Conservation (phyloP, 2,329 filamentous ascomycete species). For the Trichoderma brevicompactum region DNA sequence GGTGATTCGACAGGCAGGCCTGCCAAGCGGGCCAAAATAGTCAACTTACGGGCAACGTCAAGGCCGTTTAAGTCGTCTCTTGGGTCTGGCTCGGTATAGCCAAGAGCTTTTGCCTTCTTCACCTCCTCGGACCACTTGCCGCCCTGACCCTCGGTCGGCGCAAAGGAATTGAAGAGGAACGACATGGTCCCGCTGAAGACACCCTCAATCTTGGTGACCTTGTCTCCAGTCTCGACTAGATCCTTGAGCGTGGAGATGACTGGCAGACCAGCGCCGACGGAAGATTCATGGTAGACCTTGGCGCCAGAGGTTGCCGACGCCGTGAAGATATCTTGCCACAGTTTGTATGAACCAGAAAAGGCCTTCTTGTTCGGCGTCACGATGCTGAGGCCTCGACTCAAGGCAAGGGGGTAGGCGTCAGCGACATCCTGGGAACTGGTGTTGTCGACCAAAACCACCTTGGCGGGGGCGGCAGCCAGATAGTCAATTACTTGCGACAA, state of each 20-base stretch:
- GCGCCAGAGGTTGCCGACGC: conserved; percentile 72
- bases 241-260: conserved; percentile 94
- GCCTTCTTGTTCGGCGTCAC: conserved; percentile 99
- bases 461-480: conserved; percentile 75
- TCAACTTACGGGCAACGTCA: conserved; percentile 93
- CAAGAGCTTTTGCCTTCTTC: conserved; percentile 85
- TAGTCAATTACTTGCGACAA: conserved; percentile 75
- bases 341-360: conserved; percentile 77
- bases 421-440: conserved; percentile 89
- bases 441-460: conserved; percentile 89
- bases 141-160: conserved; percentile 73
- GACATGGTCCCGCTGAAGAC: conserved; percentile 98
- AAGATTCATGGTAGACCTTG: conserved; percentile 92
- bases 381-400: conserved; percentile 82
- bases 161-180: conserved; percentile 97
- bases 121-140: conserved; percentile 92
- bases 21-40: conserved; percentile 85
- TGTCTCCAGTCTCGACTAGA: conserved; percentile 90
- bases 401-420: conserved; percentile 77
- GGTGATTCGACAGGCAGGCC: conserved; percentile 82
- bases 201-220: conserved; percentile 90
- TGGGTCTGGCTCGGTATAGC: conserved; percentile 89
- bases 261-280: conserved; percentile 89
- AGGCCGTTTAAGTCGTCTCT: conserved; percentile 85
- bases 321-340: conserved; percentile 87